phyloP scores from a whole-genome alignment of 148 eudicot genomes.

The Oxyria digyna region DNA sequence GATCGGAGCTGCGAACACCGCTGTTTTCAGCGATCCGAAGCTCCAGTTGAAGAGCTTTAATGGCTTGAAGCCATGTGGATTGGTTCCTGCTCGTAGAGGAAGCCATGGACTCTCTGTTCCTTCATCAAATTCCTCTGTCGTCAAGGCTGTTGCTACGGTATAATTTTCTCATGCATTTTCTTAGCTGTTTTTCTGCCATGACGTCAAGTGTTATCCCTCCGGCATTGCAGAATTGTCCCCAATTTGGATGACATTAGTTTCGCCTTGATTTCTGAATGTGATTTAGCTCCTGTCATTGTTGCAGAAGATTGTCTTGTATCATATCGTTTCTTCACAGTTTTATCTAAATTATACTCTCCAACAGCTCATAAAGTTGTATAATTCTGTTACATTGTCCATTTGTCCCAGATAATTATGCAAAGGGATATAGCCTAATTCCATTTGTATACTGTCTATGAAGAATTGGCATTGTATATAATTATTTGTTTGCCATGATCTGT shows the following conservation, averaged over 20 bases:
- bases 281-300: not conserved
- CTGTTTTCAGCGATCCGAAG: slow-evolving; percentile 30
- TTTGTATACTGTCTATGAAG: not conserved
- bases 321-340: too few relatives aligned
- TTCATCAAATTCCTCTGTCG: slow-evolving; percentile 8
- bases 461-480: not conserved
- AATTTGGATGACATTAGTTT: not conserved
- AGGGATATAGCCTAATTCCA: not conserved
- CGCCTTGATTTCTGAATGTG: not conserved
- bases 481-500: not conserved
- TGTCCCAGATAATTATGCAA: not conserved
- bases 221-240: not conserved
- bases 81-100: slow-evolving; percentile 16
- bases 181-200: not conserved
- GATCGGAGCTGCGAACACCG: slow-evolving; percentile 36
- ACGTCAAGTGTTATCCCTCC: not conserved
- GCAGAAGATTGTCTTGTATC: not conserved
- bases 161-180: not conserved
- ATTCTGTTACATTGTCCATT: not conserved
- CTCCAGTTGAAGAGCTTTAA: slow-evolving; percentile 35
- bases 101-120: slow-evolving; percentile 17
- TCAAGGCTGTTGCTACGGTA: slow-evolving; percentile 74
- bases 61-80: slow-evolving; percentile 27
- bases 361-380: not conserved
- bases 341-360: too few relatives aligned